phyloP scores from a whole-genome alignment of 768 basidiomycete species.

The Tylopilus plumbeoviolaceoides region DNA sequence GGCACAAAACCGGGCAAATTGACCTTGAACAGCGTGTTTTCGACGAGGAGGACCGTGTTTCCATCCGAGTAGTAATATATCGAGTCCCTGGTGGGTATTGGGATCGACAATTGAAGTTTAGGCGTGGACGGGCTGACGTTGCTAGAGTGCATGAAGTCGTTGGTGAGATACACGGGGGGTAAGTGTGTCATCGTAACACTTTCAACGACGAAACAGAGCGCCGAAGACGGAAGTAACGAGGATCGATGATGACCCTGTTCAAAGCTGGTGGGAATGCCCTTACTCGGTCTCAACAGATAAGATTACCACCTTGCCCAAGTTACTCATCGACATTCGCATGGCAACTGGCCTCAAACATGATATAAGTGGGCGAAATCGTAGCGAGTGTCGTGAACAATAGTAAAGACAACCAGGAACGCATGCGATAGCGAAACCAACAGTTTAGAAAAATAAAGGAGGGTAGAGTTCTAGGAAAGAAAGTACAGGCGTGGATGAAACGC shows the following conservation, averaged over 20 bases:
- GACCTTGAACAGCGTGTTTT: slow-evolving; percentile 49
- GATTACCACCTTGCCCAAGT: slow-evolving; percentile 7
- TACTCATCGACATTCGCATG: slow-evolving; percentile 8
- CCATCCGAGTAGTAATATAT: slow-evolving; percentile 40
- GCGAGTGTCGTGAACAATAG: slow-evolving; percentile 9
- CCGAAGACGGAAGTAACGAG: neutral
- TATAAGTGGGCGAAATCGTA: slow-evolving; percentile 3
- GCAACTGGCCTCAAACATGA: neutral
- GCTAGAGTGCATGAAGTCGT: slow-evolving; percentile 32
- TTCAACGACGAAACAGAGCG: slow-evolving; percentile 10
- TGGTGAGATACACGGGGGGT: slow-evolving; percentile 29
- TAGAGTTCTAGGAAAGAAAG: slow-evolving; percentile 19
- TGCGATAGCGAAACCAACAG: slow-evolving; percentile 15
- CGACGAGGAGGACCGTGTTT: slow-evolving; percentile 41
- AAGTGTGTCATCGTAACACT: slow-evolving; percentile 27
- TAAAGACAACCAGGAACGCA: slow-evolving; percentile 21
- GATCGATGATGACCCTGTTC: neutral
- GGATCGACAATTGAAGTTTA: slow-evolving; percentile 30
- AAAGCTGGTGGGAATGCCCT: slow-evolving; percentile 18
- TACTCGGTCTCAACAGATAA: slow-evolving; percentile 16
- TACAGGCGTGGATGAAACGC: slow-evolving; percentile 20
- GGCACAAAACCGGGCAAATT: slow-evolving; percentile 2
- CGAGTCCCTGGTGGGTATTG: slow-evolving; percentile 34
- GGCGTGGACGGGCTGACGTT: slow-evolving; percentile 30
- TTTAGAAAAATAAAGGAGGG: neutral